These are phyloP conservation scores for Aspergillus carbonarius DNA, from an alignment of 2,329 filamentous ascomycete genomes.

Conservation along the genomic window DNA sequence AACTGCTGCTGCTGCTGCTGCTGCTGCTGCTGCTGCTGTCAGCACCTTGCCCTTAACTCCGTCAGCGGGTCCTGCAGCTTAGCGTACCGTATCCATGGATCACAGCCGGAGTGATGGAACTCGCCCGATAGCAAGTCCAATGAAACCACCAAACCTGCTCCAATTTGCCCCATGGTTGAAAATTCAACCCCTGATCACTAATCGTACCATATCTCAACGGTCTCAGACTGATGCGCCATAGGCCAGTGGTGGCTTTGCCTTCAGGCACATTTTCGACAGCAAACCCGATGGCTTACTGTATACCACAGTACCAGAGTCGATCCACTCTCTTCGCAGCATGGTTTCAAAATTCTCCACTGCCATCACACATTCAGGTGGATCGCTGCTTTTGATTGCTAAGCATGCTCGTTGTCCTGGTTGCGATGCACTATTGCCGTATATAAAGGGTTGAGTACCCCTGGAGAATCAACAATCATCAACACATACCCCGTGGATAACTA, in stretches of 20 bases:
- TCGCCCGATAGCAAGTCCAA: background rate
- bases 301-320: background rate
- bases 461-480: constrained; percentile 8
- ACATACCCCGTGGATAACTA: background rate
- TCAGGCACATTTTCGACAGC: background rate
- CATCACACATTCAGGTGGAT: background rate
- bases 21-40: background rate
- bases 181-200: background rate
- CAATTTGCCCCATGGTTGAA: background rate
- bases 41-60: constrained; percentile 8
- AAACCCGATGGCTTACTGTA: background rate
- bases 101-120: background rate
- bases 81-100: background rate
- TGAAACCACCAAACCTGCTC: background rate
- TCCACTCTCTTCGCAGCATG: background rate
- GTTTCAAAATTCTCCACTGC: constrained; percentile 1
- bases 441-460: constrained; percentile 10
- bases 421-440: constrained; percentile 1
- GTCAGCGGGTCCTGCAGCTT: background rate
- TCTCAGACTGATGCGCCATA: background rate
- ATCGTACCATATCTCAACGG: no score
- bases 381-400: constrained; percentile 3
- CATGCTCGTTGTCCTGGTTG: background rate
- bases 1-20: background rate
- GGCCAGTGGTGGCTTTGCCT: background rate